phyloP scores from a whole-genome alignment of 805 yeast species.

The Metschnikowia kofuensis region DNA sequence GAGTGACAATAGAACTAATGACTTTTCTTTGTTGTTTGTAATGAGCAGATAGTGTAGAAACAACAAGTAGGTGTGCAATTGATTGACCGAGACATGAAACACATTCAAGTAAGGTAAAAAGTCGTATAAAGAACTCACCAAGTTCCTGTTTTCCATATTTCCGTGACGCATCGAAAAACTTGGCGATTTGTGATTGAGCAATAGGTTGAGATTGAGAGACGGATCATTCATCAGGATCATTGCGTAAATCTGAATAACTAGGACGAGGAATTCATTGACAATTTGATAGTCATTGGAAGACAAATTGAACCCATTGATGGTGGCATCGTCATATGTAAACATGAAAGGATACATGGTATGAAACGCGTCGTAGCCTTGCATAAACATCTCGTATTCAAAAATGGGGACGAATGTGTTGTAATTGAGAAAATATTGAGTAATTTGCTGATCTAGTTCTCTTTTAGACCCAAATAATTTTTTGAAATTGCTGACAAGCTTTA shows the following conservation, averaged over 20 bases:
- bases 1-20: conserved; percentile 35
- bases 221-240: conserved; percentile 52
- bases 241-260: conserved; percentile 47
- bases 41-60: conserved; percentile 47
- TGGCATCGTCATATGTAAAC: conserved; percentile 45
- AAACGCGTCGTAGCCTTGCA: conserved; percentile 48
- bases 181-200: conserved; percentile 38
- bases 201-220: conserved; percentile 38
- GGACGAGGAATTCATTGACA: conserved; percentile 43
- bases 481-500: conserved; percentile 42
- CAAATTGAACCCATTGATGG: conserved; percentile 48
- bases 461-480: conserved; percentile 37
- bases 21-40: conserved; percentile 42
- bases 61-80: conserved; percentile 49
- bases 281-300: conserved; percentile 38
- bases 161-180: conserved; percentile 19
- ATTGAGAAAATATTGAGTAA: conserved; percentile 48
- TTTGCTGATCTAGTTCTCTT: conserved; percentile 44
- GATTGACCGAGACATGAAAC: conserved; percentile 44
- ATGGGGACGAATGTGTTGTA: conserved; percentile 54
- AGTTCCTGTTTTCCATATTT: conserved; percentile 11
- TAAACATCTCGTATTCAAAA: conserved; percentile 51
- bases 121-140: conserved; percentile 39
- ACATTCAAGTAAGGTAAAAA: conserved; percentile 49
- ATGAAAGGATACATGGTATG: conserved; percentile 48